A percentile compares a stretch with the other conserved stretches of the same genome.
Conservation (phyloP, 2,329 filamentous ascomycete species). For the Colletotrichum somersetense region DNA sequence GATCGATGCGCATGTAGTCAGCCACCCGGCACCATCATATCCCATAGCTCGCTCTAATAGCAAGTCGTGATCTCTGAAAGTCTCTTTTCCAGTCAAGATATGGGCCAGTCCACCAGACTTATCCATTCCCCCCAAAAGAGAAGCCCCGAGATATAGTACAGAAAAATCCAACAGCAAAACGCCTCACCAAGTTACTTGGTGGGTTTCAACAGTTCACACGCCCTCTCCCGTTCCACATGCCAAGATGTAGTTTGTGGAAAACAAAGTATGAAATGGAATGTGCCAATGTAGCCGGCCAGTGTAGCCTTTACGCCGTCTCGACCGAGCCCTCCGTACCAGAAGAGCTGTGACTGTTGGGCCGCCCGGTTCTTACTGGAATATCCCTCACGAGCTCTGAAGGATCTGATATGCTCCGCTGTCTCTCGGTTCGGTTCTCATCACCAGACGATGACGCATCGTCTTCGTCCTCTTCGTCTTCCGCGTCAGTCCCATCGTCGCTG, state of each 20-base stretch:
- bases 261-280: background rate
- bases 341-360: constrained; percentile 34
- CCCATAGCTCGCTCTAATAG: constrained; percentile 31
- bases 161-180: constrained; percentile 37
- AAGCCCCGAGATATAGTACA: constrained; percentile 40
- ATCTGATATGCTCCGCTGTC: constrained; percentile 67
- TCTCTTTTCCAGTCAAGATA: constrained; percentile 22
- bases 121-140: constrained; percentile 21
- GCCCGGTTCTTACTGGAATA: constrained; percentile 11
- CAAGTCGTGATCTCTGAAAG: constrained; percentile 18
- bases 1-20: constrained; percentile 33
- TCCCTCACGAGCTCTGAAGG: constrained; percentile 35
- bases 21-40: constrained; percentile 32
- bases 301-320: constrained; percentile 21
- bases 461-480: constrained; percentile 70
- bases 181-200: constrained; percentile 30
- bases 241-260: background rate
- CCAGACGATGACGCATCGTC: constrained; percentile 52
- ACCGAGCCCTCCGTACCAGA: constrained; percentile 26
- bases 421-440: constrained; percentile 67
- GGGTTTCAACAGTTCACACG: constrained; percentile 14
- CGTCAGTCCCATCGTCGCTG: constrained; percentile 71
- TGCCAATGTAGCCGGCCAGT: constrained; percentile 10
- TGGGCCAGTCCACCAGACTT: constrained; percentile 18
- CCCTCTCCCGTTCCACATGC: constrained; percentile 14